Evolutionary conservation across 2,329 filamentous ascomycete species (phyloP).

Genomic region (Hypoxylon rubiginosum): DNA sequence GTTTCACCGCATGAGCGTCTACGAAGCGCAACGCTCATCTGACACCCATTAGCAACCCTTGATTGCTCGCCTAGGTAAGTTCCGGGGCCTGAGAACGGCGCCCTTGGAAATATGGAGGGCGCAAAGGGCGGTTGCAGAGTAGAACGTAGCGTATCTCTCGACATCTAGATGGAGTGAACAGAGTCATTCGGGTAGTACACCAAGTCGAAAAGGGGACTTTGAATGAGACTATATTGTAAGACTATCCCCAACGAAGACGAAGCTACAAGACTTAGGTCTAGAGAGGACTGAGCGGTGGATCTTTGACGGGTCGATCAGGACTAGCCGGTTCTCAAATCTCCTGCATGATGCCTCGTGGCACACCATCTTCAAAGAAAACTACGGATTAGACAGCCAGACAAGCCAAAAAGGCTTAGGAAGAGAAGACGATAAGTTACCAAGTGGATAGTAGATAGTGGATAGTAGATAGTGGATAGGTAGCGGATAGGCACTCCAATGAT

Average conservation of each 20-base stretch:
- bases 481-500: slow-evolving; percentile 23
- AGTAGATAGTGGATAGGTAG: no score
- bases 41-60: slow-evolving; percentile 17
- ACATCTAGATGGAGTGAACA: slow-evolving; percentile 15
- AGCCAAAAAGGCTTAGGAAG: slow-evolving; percentile 11
- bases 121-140: slow-evolving; percentile 40
- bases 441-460: no score
- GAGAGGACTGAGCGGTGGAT: slow-evolving; percentile 23
- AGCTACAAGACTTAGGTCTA: slow-evolving; percentile 17
- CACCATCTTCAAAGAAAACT: slow-evolving; percentile 28
- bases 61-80: slow-evolving; percentile 18
- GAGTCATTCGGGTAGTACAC: slow-evolving; percentile 24
- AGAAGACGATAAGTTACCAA: slow-evolving; percentile 17
- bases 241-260: slow-evolving; percentile 40
- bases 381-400: no score
- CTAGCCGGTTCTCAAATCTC: slow-evolving; percentile 13
- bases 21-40: slow-evolving; percentile 32
- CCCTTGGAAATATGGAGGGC: slow-evolving; percentile 24
- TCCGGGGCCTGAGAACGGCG: slow-evolving; percentile 11
- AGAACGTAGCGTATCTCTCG: slow-evolving; percentile 21
- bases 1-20: slow-evolving; percentile 45
- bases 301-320: slow-evolving; percentile 33
- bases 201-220: slow-evolving; percentile 34
- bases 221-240: slow-evolving; percentile 35
- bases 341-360: slow-evolving; percentile 38